Conservation (phyloP, 305 asterid genomes). For the Solanum chacoense region DNA sequence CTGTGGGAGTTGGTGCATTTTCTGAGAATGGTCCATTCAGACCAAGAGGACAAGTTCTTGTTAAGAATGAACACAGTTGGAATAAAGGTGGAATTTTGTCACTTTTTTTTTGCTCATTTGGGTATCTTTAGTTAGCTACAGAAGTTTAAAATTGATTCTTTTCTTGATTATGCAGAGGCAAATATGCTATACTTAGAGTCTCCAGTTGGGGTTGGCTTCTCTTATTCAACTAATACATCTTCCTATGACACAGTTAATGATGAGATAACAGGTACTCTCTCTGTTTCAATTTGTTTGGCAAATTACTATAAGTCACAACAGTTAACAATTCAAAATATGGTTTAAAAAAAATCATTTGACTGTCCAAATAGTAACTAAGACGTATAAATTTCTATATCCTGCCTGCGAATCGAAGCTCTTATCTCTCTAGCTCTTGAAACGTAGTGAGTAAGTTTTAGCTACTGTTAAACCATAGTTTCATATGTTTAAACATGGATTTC, state of each 20-base stretch:
- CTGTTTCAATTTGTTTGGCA: neutral
- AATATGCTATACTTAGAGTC: conserved; percentile 55
- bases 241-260: conserved; percentile 38
- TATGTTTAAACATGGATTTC: neutral
- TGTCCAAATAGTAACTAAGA: neutral
- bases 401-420: neutral
- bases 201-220: conserved; percentile 61
- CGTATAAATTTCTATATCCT: neutral
- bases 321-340: neutral
- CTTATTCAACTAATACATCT: conserved; percentile 41
- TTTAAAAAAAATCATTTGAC: neutral
- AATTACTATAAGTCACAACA: neutral
- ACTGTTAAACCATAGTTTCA: neutral
- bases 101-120: neutral
- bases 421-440: neutral
- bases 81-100: conserved; percentile 32
- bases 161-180: conserved; percentile 35
- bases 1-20: conserved; percentile 62
- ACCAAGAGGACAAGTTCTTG: conserved; percentile 37
- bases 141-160: neutral
- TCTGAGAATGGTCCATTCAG: conserved; percentile 67
- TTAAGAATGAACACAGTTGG: conserved; percentile 51
- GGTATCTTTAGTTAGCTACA: neutral
- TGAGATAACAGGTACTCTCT: conserved; percentile 31
- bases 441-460: neutral